phyloP scores from a whole-genome alignment of 495 filamentous ascomycete genomes.

The Neurospora intermedia region DNA sequence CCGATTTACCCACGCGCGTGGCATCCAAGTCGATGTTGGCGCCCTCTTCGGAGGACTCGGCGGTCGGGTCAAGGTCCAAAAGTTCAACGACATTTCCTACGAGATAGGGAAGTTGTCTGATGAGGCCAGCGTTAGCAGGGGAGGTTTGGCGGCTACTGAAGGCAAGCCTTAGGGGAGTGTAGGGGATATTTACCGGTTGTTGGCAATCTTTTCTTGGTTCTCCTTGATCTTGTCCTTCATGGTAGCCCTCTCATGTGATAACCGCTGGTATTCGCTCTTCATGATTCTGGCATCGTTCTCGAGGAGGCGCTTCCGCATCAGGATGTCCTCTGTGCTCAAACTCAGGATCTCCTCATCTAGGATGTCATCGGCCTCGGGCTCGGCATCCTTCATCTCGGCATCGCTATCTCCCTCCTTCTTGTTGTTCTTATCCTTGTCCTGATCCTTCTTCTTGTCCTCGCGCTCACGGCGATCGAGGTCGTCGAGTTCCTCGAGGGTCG shows the following conservation, averaged over 20 bases:
- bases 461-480: conserved; percentile 55
- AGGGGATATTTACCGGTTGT: conserved; percentile 65
- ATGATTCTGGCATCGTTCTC: conserved; percentile 98
- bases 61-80: conserved; percentile 90
- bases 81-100: conserved; percentile 98
- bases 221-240: conserved; percentile 99
- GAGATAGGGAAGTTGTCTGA: conserved; percentile 91
- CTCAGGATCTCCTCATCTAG: conserved; percentile 85
- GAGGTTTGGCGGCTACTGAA: conserved; percentile 2
- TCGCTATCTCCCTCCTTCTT: conserved; percentile 59
- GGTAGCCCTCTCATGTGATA: conserved; percentile 85
- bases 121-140: conserved; percentile 8
- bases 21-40: conserved; percentile 98
- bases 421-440: conserved; percentile 64
- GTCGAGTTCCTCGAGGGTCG: conserved; percentile 33
- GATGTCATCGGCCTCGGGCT: conserved; percentile 56
- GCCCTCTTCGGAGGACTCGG: conserved; percentile 91
- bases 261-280: conserved; percentile 90
- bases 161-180: conserved; percentile 1
- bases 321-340: conserved; percentile 86
- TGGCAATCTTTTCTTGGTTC: conserved; percentile 96
- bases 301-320: conserved; percentile 73
- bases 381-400: conserved; percentile 79
- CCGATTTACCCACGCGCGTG: conserved; percentile 91
- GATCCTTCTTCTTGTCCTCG: conserved; percentile 53